Conservation (phyloP, 163 green algal species). For the Volvox carteri region DNA sequence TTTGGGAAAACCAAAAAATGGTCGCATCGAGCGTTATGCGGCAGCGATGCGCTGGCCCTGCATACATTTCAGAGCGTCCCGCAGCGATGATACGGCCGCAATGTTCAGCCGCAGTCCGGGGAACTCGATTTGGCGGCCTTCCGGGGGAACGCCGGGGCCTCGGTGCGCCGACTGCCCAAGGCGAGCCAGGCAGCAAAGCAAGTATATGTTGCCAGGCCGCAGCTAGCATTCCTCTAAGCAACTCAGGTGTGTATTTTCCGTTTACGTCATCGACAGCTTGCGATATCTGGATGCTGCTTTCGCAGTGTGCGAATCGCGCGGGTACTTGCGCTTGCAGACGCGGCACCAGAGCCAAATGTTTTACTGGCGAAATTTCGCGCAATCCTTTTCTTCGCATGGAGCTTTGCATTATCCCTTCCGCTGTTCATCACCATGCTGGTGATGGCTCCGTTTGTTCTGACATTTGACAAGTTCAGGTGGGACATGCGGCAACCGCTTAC, state of each 20-base stretch:
- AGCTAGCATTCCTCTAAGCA: conserved; percentile 22
- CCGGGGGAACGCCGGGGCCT: neutral
- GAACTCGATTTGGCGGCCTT: neutral
- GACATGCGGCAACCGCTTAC: neutral
- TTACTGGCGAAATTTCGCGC: conserved; percentile 71
- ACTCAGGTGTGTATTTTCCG: neutral
- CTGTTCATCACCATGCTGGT: conserved; percentile 92
- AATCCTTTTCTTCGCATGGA: conserved; percentile 89
- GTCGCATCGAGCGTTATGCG: conserved; percentile 41
- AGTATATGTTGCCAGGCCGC: conserved; percentile 14
- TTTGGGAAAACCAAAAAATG: neutral
- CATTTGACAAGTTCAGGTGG: conserved; percentile 89
- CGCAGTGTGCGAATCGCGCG: neutral
- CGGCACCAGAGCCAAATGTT: conserved; percentile 15
- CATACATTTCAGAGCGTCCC: neutral
- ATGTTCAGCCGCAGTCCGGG: neutral
- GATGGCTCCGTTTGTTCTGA: conserved; percentile 83
- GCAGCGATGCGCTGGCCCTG: conserved; percentile 1
- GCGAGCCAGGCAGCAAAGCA: neutral
- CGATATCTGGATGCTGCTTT: no score
- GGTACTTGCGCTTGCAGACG: conserved; percentile 44
- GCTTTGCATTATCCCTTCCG: conserved; percentile 87
- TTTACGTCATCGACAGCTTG: neutral
- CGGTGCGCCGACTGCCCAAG: neutral
- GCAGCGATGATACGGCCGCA: no score